phyloP scores from a whole-genome alignment of 2,329 filamentous ascomycete genomes.

The Colletotrichum eremochloae region DNA sequence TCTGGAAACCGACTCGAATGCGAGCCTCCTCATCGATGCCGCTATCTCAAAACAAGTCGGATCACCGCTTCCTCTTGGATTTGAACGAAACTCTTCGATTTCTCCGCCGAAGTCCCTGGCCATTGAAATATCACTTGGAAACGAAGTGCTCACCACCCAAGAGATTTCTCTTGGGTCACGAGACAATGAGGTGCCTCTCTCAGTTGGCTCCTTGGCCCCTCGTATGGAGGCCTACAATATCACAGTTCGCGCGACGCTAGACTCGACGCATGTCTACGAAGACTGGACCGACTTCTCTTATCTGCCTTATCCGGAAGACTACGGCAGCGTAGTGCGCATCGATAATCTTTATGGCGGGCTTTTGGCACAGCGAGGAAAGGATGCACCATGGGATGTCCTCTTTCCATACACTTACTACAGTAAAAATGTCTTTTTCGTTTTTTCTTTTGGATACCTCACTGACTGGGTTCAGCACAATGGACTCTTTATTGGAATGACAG shows the following conservation, averaged over 20 bases:
- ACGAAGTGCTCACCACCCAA: slow-evolving; percentile 51
- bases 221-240: slow-evolving; percentile 55
- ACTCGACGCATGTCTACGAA: slow-evolving; percentile 42
- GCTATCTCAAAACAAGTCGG: slow-evolving; percentile 58
- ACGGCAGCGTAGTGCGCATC: slow-evolving; percentile 59
- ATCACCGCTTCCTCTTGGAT: slow-evolving; percentile 48
- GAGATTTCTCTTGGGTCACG: slow-evolving; percentile 52
- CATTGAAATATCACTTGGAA: slow-evolving; percentile 51
- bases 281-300: slow-evolving; percentile 50
- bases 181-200: slow-evolving; percentile 54
- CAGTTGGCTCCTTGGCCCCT: slow-evolving; percentile 52
- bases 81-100: slow-evolving; percentile 43
- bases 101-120: slow-evolving; percentile 49
- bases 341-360: slow-evolving; percentile 61
- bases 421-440: slow-evolving; percentile 57
- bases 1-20: slow-evolving; percentile 55
- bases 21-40: slow-evolving; percentile 60
- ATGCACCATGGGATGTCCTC: slow-evolving; percentile 55
- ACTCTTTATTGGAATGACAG: slow-evolving; percentile 58
- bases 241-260: slow-evolving; percentile 49
- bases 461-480: slow-evolving; percentile 53
- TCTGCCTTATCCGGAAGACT: slow-evolving; percentile 56
- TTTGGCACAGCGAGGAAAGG: slow-evolving; percentile 31
- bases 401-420: slow-evolving; percentile 56
- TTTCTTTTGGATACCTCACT: background rate